phyloP scores from a whole-genome alignment of 2,329 filamentous ascomycete genomes.

The Ceratocystis lukuohia region DNA sequence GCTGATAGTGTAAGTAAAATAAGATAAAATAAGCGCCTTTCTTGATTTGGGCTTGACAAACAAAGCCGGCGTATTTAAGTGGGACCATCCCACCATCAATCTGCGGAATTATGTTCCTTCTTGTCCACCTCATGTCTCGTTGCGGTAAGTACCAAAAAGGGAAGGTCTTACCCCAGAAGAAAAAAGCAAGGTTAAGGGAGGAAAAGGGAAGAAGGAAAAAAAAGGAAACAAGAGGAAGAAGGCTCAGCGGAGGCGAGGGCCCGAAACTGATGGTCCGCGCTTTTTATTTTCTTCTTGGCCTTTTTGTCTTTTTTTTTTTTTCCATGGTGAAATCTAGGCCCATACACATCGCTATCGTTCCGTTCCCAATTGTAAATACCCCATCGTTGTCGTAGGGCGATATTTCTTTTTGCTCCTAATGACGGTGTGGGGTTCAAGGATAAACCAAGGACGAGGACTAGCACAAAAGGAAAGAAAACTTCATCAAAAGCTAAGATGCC shows the following conservation, averaged over 20 bases:
- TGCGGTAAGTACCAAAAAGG: not conserved
- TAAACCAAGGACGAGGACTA: no score
- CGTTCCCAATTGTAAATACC: no score
- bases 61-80: not conserved
- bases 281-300: not conserved
- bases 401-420: no score
- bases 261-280: conserved; percentile 5
- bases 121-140: not conserved
- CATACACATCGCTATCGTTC: no score
- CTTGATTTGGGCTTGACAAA: no score
- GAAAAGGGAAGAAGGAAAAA: not conserved
- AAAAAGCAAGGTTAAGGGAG: not conserved
- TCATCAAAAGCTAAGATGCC: not conserved
- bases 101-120: not conserved
- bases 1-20: not conserved
- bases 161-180: not conserved
- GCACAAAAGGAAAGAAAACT: no score
- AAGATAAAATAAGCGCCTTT: not conserved
- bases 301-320: not conserved
- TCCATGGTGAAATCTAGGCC: not conserved
- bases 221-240: not conserved
- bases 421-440: no score
- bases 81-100: not conserved
- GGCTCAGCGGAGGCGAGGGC: not conserved
- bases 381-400: no score